Percentiles rank a stretch among this genome's conserved stretches.
Evolutionary conservation across 2,329 filamentous ascomycete species (phyloP).

Genomic region (Sarocladium strictum): DNA sequence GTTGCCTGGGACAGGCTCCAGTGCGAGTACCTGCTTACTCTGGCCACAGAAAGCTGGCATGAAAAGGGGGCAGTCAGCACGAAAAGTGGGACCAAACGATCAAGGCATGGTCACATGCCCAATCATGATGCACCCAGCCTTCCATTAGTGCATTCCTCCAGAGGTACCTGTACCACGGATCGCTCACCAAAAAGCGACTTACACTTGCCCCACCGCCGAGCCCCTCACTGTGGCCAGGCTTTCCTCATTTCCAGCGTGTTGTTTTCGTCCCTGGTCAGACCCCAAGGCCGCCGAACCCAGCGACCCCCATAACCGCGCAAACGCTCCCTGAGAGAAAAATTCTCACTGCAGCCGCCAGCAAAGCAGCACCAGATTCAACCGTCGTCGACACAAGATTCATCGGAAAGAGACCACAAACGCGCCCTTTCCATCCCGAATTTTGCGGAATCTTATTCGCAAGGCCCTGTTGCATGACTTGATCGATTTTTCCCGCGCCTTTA

Average conservation of each 20-base stretch:
- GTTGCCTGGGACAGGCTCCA: background rate
- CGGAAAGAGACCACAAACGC: slow-evolving; percentile 46
- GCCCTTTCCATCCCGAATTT: slow-evolving; percentile 43
- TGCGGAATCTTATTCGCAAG: slow-evolving; percentile 47
- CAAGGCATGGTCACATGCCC: background rate
- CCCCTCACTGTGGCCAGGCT: slow-evolving; percentile 4
- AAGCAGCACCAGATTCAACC: slow-evolving; percentile 5
- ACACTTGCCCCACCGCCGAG: background rate
- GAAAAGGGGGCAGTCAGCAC: slow-evolving; percentile 2
- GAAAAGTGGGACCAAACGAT: background rate
- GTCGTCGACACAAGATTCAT: slow-evolving; percentile 37
- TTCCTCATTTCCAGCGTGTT: slow-evolving; percentile 10
- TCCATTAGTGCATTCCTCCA: background rate
- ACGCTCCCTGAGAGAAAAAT: slow-evolving; percentile 40
- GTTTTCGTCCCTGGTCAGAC: slow-evolving; percentile 9
- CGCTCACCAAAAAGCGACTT: background rate
- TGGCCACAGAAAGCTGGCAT: background rate
- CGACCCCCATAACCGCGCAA: slow-evolving; percentile 15
- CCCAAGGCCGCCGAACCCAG: slow-evolving; percentile 8
- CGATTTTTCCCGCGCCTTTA: slow-evolving; percentile 57
- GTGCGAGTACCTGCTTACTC: background rate
- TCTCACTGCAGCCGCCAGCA: slow-evolving; percentile 21
- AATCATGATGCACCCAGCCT: background rate
- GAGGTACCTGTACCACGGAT: background rate
- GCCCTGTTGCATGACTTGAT: slow-evolving; percentile 55